phyloP scores from a whole-genome alignment of 371 early-diverging fungal genomes.

The Batkoa obscura region DNA sequence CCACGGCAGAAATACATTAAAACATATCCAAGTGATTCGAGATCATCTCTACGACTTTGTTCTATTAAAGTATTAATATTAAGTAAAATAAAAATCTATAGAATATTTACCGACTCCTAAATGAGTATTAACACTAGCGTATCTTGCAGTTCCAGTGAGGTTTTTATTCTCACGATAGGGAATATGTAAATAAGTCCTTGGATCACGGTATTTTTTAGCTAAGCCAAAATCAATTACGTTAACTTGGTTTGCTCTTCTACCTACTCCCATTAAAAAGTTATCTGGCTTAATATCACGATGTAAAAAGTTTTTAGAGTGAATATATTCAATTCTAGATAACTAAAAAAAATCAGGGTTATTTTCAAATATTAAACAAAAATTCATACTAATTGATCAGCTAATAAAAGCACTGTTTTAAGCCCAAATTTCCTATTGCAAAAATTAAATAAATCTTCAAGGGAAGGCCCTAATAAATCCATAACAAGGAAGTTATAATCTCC shows the following conservation, averaged over 20 bases:
- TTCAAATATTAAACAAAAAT: not conserved
- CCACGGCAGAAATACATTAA: slow-evolving; percentile 99
- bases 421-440: slow-evolving; percentile 94
- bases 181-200: slow-evolving; percentile 92
- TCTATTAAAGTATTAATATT: slow-evolving; percentile 25
- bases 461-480: slow-evolving; percentile 98
- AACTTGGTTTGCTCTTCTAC: slow-evolving; percentile 84
- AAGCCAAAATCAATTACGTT: slow-evolving; percentile 99
- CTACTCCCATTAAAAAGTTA: slow-evolving; percentile 98
- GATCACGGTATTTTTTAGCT: slow-evolving; percentile 96
- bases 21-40: slow-evolving; percentile 97
- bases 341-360: slow-evolving; percentile 13
- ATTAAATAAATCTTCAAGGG: slow-evolving; percentile 97
- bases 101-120: slow-evolving; percentile 70
- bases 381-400: slow-evolving; percentile 94
- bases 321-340: slow-evolving; percentile 90
- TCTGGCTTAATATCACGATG: slow-evolving; percentile 90
- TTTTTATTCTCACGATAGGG: slow-evolving; percentile 96
- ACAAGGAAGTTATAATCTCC: slow-evolving; percentile 92
- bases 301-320: slow-evolving; percentile 80
- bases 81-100: slow-evolving; percentile 4
- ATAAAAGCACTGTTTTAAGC: slow-evolving; percentile 93
- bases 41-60: slow-evolving; percentile 98
- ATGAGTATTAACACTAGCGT: slow-evolving; percentile 98
- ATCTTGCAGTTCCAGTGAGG: slow-evolving; percentile 98